phyloP scores from a whole-genome alignment of 371 early-diverging fungal genomes.

The Neoconidiobolus thromboides region DNA sequence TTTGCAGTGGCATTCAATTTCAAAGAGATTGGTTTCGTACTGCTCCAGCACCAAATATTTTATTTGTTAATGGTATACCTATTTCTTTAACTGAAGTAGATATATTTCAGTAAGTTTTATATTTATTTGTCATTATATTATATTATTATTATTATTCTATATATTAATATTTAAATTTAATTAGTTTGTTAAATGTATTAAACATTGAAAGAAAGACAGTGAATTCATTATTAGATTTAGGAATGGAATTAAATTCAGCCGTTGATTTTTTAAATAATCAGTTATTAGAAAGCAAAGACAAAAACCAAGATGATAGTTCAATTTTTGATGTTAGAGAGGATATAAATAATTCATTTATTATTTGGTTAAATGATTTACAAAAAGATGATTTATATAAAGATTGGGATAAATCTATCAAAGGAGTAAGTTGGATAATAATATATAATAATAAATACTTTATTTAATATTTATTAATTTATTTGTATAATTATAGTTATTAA shows the following conservation, averaged over 20 bases:
- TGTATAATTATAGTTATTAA: background rate
- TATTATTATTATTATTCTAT: background rate
- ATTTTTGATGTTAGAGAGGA: conserved; percentile 61
- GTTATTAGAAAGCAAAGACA: conserved; percentile 6
- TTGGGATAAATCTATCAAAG: conserved; percentile 27
- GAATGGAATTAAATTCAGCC: conserved; percentile 33
- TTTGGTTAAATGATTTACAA: conserved; percentile 85
- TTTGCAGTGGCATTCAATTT: background rate
- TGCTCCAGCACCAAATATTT: conserved; percentile 15
- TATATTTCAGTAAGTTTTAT: conserved; percentile 32
- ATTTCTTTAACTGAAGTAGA: conserved; percentile 32
- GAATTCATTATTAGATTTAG: conserved; percentile 21
- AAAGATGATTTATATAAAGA: conserved; percentile 49
- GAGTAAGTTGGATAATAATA: too few relatives aligned
- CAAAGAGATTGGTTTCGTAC: background rate
- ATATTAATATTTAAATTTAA: background rate
- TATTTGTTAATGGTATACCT: conserved; percentile 50
- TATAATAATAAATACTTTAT: background rate
- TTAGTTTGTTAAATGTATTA: conserved; percentile 18
- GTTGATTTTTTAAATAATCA: conserved; percentile 37
- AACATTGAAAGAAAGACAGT: conserved; percentile 24
- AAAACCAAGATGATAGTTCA: conserved; percentile 18
- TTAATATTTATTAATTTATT: background rate
- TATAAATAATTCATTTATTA: conserved; percentile 19
- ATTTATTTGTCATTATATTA: too few relatives aligned